Conservation (phyloP, 208 protist genomes). For the Acanthamoeba quina region DNA sequence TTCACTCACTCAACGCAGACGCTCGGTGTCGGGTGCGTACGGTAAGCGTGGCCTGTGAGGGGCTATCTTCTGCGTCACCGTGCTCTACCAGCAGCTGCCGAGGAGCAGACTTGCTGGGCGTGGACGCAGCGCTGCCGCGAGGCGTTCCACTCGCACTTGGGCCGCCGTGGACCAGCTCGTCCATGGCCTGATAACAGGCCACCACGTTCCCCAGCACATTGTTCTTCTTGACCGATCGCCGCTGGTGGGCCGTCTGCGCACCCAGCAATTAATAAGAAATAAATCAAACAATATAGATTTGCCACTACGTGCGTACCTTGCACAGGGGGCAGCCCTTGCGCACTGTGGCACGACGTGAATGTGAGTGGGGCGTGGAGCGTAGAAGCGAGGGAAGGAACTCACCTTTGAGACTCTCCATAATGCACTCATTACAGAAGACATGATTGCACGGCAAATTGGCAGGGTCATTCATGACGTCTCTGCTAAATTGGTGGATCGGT, state of each 20-base stretch:
- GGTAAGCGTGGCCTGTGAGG: background rate
- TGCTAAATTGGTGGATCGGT: background rate
- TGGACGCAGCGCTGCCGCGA: background rate
- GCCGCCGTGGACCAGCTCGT: background rate
- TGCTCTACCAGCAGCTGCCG: background rate
- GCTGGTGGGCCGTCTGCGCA: background rate
- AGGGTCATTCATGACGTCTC: background rate
- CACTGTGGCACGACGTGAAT: background rate
- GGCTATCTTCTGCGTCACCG: background rate
- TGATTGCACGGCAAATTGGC: conserved; percentile 23
- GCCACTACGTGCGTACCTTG: background rate
- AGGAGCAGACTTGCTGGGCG: background rate
- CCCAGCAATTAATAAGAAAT: too few species aligned
- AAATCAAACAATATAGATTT: background rate
- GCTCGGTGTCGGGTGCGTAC: background rate
- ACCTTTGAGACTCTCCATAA: conserved; percentile 27
- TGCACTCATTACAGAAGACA: background rate
- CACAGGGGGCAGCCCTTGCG: background rate
- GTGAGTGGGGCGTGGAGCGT: background rate
- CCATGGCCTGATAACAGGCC: background rate
- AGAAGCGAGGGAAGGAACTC: background rate
- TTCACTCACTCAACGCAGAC: background rate
- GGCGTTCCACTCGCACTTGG: background rate
- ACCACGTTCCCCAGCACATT: background rate
- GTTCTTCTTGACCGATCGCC: conserved; percentile 1